Evolutionary conservation across 2,329 filamentous ascomycete species (phyloP), one percentile per base, ranked within the genome.

Genomic region (Epicoccum sorghinum): DNA sequence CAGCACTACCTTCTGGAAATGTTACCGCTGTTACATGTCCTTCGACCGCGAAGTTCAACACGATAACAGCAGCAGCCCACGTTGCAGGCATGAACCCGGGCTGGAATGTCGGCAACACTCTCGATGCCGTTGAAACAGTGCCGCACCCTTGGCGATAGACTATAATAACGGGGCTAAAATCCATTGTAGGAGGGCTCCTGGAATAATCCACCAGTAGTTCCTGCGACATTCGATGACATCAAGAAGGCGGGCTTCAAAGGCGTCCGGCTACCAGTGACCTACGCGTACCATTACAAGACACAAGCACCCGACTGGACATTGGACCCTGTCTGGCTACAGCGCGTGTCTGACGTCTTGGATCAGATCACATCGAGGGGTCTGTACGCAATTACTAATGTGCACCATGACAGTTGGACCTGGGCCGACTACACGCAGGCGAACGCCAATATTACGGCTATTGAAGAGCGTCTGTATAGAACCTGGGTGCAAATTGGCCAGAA

Each of bases 101-200:
- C 7, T 86, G 84, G 84, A 86, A 86, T 58, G 61, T 86, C 7
- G 84, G 84, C 8, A 86, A 86, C 51, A 85, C 83, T 0, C 76
- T 86, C 27, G 85, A 86, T 63, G 82, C 83, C 1, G 70, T 79
- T 7, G 79, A 83, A 4, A 55, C 52, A 7, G 52, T 50, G 37
- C 1, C 41, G 23, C 3, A 29, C 6, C 32, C 14, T 14, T n/a
- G 18, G 8, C 7, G 5, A 6, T 22, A 1, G 4, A 5, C n/a
- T n/a, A 30, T 14, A 18, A 23, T 2, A 18, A 6, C 9, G 14
- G 10, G 5, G 18, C 24, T 55, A n/a, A 55, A 7, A 23, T 9
- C 5, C 4, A 5, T 1, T 42, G 25, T 7, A 55, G 52, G 84
- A 87, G 65, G 83, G 82, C 4, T 81, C 79, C 2, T 87, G 83